Conservation (phyloP, 2,329 filamentous ascomycete species). For the Graphiopsis chlorocephala region DNA sequence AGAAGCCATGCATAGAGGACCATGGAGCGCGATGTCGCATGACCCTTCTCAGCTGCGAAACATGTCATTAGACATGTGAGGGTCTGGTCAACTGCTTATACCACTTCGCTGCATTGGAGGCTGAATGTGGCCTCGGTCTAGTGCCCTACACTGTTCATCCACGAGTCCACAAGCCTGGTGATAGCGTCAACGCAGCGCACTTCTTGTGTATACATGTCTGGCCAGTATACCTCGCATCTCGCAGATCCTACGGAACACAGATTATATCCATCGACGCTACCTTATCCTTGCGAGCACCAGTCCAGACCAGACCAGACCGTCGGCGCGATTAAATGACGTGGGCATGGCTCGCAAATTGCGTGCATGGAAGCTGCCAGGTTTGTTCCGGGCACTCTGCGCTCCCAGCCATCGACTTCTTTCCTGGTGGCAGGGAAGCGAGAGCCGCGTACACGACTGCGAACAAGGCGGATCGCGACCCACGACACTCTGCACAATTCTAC, state of each 20-base stretch:
- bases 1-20: background rate
- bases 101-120: background rate
- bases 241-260: background rate
- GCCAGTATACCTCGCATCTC: background rate
- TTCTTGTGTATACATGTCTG: background rate
- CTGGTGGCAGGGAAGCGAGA: conserved; percentile 1
- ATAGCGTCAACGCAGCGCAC: background rate
- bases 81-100: background rate
- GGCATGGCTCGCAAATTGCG: background rate
- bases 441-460: background rate
- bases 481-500: background rate
- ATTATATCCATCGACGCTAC: background rate
- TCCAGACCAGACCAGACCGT: background rate
- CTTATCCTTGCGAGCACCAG: background rate
- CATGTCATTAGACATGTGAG: background rate
- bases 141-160: background rate
- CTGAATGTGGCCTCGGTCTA: background rate
- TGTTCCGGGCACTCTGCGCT: background rate
- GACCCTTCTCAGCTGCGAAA: background rate
- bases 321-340: background rate
- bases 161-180: background rate
- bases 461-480: background rate
- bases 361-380: background rate
- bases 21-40: background rate
- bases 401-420: conserved; percentile 2